Percentiles rank a stretch among this genome's conserved stretches.
phyloP scores from a whole-genome alignment of 345 rosid species.

The Euphorbia lathyris region DNA sequence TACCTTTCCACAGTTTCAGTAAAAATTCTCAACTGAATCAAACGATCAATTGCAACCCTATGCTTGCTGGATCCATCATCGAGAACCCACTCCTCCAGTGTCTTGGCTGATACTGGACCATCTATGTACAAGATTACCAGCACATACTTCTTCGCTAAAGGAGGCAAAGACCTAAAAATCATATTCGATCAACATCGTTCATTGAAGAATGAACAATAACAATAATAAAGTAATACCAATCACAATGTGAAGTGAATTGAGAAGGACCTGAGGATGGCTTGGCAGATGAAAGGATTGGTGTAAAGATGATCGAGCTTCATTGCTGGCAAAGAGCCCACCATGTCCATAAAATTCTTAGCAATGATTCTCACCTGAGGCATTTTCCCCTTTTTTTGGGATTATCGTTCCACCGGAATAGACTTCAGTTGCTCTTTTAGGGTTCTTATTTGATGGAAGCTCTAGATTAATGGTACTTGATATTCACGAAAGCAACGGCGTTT shows the following conservation, averaged over 20 bases:
- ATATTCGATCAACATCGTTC: neutral
- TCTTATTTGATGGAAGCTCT: no score
- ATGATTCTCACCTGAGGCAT: constrained; percentile 92
- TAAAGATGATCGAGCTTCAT: constrained; percentile 82
- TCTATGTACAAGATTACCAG: constrained; percentile 59
- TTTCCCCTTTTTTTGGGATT: constrained; percentile 4
- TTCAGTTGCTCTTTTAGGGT: no score
- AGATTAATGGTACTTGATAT: no score
- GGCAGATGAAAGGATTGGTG: constrained; percentile 76
- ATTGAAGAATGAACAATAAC: neutral
- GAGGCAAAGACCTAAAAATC: constrained; percentile 73
- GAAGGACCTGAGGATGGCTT: constrained; percentile 88
- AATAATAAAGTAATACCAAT: neutral
- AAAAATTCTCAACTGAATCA: constrained; percentile 69
- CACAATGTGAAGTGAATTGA: neutral
- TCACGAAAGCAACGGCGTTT: neutral
- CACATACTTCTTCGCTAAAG: constrained; percentile 87
- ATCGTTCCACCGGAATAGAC: neutral
- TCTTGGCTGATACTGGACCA: constrained; percentile 45
- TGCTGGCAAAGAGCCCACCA: constrained; percentile 89
- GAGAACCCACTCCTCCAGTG: constrained; percentile 77
- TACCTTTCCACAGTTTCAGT: constrained; percentile 53
- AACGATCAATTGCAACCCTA: constrained; percentile 68
- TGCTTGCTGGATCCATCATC: constrained; percentile 74
- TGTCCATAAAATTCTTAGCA: constrained; percentile 92